phyloP scores from a whole-genome alignment of 192 early-diverging fungal species.

The Dispira parvispora region DNA sequence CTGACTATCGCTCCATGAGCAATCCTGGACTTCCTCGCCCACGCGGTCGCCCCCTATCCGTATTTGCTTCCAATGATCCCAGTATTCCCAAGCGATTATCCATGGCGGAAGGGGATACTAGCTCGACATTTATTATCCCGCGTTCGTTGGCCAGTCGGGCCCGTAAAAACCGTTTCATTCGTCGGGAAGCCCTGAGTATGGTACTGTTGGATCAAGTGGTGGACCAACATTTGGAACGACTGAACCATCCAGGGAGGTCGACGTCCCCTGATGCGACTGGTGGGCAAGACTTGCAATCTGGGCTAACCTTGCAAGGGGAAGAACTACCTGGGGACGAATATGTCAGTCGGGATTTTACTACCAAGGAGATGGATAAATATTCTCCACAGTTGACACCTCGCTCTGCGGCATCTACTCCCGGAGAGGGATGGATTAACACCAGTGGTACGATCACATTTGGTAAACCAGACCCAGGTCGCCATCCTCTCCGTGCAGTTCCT shows the following conservation, averaged over 20 bases:
- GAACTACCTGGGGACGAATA: too few relatives aligned
- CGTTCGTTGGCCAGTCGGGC: conserved; percentile 4
- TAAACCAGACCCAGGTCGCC: conserved; percentile 22
- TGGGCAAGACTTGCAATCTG: too few relatives aligned
- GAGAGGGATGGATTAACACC: neutral
- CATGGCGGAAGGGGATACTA: neutral
- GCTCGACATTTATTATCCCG: conserved; percentile 3
- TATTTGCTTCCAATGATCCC: conserved; percentile 6
- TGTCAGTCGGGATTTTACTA: too few relatives aligned
- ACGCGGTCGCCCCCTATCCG: neutral
- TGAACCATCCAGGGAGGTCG: neutral
- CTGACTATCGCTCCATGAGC: neutral
- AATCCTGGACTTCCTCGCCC: neutral
- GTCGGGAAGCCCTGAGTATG: conserved; percentile 20
- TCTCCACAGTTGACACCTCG: too few relatives aligned
- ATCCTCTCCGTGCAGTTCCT: conserved; percentile 6
- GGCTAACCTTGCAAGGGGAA: too few relatives aligned
- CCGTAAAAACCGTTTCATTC: conserved; percentile 12
- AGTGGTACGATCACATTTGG: conserved; percentile 16
- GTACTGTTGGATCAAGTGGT: conserved; percentile 26
- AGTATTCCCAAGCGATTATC: neutral
- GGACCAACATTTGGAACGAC: conserved; percentile 19
- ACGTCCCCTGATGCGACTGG: too few relatives aligned
- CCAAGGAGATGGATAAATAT: too few relatives aligned
- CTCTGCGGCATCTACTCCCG: too few relatives aligned